phyloP scores from a whole-genome alignment of 2,329 filamentous ascomycete genomes.

The Monilinia fructicola region DNA sequence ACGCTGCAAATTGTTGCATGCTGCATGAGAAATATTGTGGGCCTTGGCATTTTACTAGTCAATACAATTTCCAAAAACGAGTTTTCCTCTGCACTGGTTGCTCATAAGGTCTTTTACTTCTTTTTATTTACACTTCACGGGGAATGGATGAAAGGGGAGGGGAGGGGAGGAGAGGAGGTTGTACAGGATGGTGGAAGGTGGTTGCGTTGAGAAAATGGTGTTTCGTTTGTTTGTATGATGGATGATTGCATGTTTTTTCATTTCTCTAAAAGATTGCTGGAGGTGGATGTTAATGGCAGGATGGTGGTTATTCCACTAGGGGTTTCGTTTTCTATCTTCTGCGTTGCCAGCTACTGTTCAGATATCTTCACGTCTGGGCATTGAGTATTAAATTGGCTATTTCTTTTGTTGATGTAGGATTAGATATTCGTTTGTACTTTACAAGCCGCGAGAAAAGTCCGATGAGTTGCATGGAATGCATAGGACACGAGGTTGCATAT shows the following conservation, averaged over 20 bases:
- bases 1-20: not conserved
- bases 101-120: not conserved
- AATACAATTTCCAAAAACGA: not conserved
- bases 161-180: no score
- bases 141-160: not conserved
- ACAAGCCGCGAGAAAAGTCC: not conserved
- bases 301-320: not conserved
- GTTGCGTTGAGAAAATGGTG: not conserved
- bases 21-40: not conserved
- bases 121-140: not conserved
- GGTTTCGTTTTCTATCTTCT: not conserved
- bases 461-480: not conserved
- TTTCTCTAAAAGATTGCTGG: not conserved
- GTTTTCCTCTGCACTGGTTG: not conserved
- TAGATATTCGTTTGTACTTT: slow-evolving; percentile 41
- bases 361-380: not conserved
- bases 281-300: not conserved
- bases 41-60: not conserved
- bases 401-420: not conserved
- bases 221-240: not conserved
- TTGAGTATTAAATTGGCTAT: not conserved
- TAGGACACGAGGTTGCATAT: not conserved
- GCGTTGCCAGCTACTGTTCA: not conserved
- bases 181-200: not conserved
- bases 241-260: not conserved